A percentile compares a stretch with the other conserved stretches of the same genome.
These are phyloP conservation scores for Paramecium sonneborni DNA, from an alignment of 73 alveolate species.

Conservation along the genomic window DNA sequence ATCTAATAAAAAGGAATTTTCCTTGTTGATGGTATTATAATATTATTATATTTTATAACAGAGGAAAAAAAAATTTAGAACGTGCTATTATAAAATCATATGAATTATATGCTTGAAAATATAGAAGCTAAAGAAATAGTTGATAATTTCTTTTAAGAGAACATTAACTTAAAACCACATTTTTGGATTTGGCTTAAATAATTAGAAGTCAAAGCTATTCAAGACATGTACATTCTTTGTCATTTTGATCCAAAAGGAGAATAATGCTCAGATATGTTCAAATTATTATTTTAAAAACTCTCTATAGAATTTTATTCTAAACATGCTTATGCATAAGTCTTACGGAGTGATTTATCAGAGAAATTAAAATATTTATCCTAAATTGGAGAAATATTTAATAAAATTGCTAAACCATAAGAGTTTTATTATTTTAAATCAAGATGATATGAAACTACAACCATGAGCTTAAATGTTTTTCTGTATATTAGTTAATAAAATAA, in stretches of 20 bases:
- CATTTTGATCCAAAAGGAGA: background rate
- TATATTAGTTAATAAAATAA: background rate
- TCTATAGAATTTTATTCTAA: conserved; percentile 31
- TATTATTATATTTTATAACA: background rate
- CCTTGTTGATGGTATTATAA: background rate
- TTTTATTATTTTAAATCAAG: conserved; percentile 6
- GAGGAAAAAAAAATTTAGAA: background rate
- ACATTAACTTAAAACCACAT: background rate
- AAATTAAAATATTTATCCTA: conserved; percentile 26
- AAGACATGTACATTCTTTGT: conserved; percentile 23
- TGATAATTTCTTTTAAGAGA: background rate
- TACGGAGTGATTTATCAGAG: background rate
- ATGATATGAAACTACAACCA: background rate
- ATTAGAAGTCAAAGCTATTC: background rate
- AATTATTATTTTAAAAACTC: conserved; percentile 8
- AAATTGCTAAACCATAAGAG: conserved; percentile 42
- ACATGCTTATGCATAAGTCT: conserved; percentile 15
- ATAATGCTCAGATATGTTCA: conserved; percentile 8
- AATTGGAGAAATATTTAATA: conserved; percentile 16
- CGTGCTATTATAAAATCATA: background rate
- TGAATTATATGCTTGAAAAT: background rate
- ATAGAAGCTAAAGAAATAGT: background rate
- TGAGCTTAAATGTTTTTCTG: conserved; percentile 17
- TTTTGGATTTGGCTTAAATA: conserved; percentile 10
- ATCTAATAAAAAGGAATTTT: background rate